Conservation (phyloP, 1,284 basidiomycete species). For the Pascua guehoae region DNA sequence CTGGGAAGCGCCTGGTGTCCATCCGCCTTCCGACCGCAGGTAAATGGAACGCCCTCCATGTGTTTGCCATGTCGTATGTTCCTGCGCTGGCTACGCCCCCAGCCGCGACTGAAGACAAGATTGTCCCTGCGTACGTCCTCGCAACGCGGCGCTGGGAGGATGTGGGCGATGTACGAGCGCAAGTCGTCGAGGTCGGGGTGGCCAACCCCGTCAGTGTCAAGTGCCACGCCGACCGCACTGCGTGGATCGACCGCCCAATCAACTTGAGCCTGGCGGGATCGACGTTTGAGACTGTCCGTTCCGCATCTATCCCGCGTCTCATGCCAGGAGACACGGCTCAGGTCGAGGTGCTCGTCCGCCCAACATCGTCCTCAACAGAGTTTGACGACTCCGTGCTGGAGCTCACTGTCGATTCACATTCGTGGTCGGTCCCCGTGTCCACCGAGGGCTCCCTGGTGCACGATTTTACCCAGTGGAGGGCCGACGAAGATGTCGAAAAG, state of each 20-base stretch:
- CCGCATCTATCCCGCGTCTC: neutral
- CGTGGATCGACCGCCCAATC: neutral
- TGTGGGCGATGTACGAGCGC: neutral
- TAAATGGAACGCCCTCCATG: constrained; percentile 5
- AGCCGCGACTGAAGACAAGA: neutral
- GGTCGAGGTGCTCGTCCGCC: constrained; percentile 5
- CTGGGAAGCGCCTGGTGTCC: neutral
- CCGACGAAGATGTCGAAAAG: neutral
- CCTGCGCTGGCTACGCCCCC: neutral
- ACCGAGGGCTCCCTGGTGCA: neutral
- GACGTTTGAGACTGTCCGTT: neutral
- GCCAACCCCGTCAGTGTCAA: constrained; percentile 3
- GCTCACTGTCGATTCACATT: neutral
- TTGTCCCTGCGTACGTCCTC: neutral
- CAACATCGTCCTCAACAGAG: neutral
- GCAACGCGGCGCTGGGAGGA: constrained; percentile 11
- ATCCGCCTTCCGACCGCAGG: neutral
- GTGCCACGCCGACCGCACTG: neutral
- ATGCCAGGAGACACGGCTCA: constrained; percentile 6
- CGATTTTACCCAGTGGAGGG: constrained; percentile 4
- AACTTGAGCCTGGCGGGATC: neutral
- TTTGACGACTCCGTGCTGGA: neutral
- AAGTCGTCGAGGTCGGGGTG: constrained; percentile 8
- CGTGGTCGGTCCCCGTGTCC: neutral
- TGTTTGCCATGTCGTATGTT: constrained; percentile 5